Base-by-base conservation (phyloP, 805 yeast species). In the Candida corydali region DNA sequence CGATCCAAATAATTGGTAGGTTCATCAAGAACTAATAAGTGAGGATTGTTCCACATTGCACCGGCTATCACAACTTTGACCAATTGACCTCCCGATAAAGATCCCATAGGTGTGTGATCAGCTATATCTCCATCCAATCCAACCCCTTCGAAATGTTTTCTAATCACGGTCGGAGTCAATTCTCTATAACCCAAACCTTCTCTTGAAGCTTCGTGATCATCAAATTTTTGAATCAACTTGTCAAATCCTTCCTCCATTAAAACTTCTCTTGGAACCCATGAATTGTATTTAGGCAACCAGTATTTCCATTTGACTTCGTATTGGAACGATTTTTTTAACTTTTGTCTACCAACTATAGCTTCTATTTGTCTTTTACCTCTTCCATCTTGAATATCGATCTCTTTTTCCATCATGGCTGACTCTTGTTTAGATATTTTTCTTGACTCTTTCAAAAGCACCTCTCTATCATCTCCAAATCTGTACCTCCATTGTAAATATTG, bases 21-120 rank as follows among this genome's bases (percentile, higher is more conserved):
- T 76, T 91, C 98, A 65, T 91, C 98, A 43, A 91, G 75, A 29
- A 91, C 98, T 46, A 91, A 76, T 63, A 91, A 76, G 63, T 91
- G 98, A 14, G 98, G 98, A 59, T 91, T 93, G 68, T 93, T 91
- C 98, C 98, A 91, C 93, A 91, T 91, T 46, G 98, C 97, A 66
- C 98, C 98, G 10, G 98, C 98, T 69, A 91, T 91, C 42, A 91
- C 98, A 45, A 91, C 98, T 66, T 91, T 91, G 43, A 91, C 98
- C 59, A 91, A 76, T 70, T 91, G 98, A 54, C 98, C 98, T 60
- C 98, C 98, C 17, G 97, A 88, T 46, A 91, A 73, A 5, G 96
- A 86, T 17, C 98, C 97, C 76, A 91, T 70, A 37, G 96, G 96
- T 14, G 97, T 91, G 63, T 91, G 98, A 63, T 93, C 96, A 26